These are phyloP conservation scores for Silene noctiflora DNA, from an alignment of 179 eudicot species.

Conservation along the genomic window DNA sequence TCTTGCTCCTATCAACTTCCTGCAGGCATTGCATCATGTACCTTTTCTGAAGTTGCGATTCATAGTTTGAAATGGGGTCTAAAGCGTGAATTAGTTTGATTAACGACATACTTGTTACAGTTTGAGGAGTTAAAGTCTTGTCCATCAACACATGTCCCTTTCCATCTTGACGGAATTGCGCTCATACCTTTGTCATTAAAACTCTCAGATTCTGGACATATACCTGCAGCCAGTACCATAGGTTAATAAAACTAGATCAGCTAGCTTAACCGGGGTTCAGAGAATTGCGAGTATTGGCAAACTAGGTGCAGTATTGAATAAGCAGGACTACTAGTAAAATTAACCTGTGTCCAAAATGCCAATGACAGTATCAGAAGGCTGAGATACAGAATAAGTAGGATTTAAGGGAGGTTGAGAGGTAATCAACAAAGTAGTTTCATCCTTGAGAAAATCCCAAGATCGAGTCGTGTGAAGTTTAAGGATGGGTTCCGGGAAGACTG, in stretches of 20 bases:
- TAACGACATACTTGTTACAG: constrained; percentile 37
- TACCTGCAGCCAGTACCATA: constrained; percentile 23
- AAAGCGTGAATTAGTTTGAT: no score
- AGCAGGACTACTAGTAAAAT: background rate
- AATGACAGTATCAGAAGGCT: constrained; percentile 43
- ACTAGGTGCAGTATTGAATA: no score
- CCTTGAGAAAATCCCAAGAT: constrained; percentile 64
- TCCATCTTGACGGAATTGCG: constrained; percentile 40
- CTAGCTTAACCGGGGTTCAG: no score
- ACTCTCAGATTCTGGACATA: constrained; percentile 50
- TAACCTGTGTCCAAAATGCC: constrained; percentile 49
- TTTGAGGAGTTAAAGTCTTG: constrained; percentile 31
- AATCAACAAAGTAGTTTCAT: constrained; percentile 33
- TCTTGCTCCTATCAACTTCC: constrained; percentile 71
- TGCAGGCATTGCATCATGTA: constrained; percentile 16
- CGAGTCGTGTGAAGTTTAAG: constrained; percentile 63
- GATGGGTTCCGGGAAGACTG: constrained; percentile 62
- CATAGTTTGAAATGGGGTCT: background rate
- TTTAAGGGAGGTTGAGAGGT: constrained; percentile 22
- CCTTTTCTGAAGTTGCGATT: no score
- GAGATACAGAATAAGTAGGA: constrained; percentile 1
- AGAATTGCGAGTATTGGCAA: background rate
- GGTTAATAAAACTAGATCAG: background rate
- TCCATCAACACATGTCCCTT: constrained; percentile 35
- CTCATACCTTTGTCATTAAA: constrained; percentile 34